Evolutionary conservation across 371 early-diverging fungal species (phyloP), one percentile per base, ranked within the genome.

Genomic region (Fennellomyces sp.): DNA sequence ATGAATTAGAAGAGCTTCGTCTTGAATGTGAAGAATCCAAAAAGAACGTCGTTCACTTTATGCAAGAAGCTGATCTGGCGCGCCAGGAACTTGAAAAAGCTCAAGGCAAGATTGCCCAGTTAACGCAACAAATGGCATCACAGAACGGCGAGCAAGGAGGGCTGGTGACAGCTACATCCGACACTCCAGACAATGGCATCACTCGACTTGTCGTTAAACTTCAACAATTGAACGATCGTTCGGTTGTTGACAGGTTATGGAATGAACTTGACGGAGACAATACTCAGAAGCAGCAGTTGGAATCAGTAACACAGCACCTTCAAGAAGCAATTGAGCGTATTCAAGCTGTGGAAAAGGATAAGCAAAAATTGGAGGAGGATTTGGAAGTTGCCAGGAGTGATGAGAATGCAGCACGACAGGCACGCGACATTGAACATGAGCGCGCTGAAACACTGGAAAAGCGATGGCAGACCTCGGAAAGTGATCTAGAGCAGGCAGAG

Each of bases 31-130:
- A 76, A 60, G 73, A 73, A 52, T 66, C 66, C 0, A 73, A 68
- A 56, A 76, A 71, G 58, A 76, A 73, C 48, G 73, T 76, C 2
- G 27, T 76, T 5, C 72, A 71, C 21, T 76, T 76, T 49, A 70
- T 76, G 57, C 64, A 66, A 56, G 73, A 76, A 42, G 71, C 73
- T 7, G 76, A 76, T 49, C 26, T 26, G 0, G 50, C 66, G 19
- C 63, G 66, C 17, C 63, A 69, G 38, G 66, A 71, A 30, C n/a
- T 71, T 11, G 49, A 52, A 33, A 57, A 55, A n/a, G 61, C 74
- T 13, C 62, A 70, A 19, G 47, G 59, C 2, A 12, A 50, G 8
- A 56, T 73, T 23, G 60, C 58, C 3, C 60, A 68, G 21, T 13
- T 70, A 11, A 50, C 60, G 50, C 29, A 59, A 35, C 36, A 49